These are phyloP conservation scores for Mycosphaerella sp. DNA, from an alignment of 2,329 filamentous ascomycete species.

Conservation along the genomic window DNA sequence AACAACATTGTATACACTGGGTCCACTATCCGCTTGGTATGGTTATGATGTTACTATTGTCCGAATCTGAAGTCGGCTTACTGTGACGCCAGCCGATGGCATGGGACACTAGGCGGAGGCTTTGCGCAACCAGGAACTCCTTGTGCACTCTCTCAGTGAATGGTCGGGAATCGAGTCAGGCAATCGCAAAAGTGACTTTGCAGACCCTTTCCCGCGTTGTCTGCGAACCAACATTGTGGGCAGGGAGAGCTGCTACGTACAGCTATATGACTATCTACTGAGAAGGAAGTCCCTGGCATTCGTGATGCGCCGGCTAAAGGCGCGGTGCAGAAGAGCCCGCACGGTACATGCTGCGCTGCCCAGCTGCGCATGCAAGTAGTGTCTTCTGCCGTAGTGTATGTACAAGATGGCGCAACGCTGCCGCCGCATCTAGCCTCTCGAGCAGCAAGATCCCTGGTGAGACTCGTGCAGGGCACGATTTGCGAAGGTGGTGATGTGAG, in stretches of 20 bases:
- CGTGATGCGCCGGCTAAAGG: constrained; percentile 14
- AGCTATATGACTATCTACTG: background rate
- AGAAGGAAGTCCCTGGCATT: constrained; percentile 17
- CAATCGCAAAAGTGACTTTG: background rate
- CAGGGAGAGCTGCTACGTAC: background rate
- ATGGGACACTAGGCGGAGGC: too few species aligned
- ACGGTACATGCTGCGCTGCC: constrained; percentile 16
- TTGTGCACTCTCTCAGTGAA: constrained; percentile 9
- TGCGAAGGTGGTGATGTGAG: background rate
- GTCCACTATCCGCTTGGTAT: too few species aligned
- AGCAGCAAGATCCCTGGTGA: constrained; percentile 11
- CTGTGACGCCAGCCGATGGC: too few species aligned
- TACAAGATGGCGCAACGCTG: constrained; percentile 20
- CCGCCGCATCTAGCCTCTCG: constrained; percentile 20
- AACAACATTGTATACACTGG: background rate
- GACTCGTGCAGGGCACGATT: constrained; percentile 12
- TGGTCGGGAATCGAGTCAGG: constrained; percentile 15
- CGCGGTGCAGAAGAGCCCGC: constrained; percentile 16
- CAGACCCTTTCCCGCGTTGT: constrained; percentile 1
- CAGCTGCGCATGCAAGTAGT: constrained; percentile 18
- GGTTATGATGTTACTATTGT: too few species aligned
- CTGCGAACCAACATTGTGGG: background rate
- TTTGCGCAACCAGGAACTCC: constrained; percentile 12
- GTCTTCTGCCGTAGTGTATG: constrained; percentile 20
- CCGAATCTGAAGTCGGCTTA: too few species aligned